phyloP scores from a whole-genome alignment of 768 basidiomycete genomes.

The Peribolospora baueri region DNA sequence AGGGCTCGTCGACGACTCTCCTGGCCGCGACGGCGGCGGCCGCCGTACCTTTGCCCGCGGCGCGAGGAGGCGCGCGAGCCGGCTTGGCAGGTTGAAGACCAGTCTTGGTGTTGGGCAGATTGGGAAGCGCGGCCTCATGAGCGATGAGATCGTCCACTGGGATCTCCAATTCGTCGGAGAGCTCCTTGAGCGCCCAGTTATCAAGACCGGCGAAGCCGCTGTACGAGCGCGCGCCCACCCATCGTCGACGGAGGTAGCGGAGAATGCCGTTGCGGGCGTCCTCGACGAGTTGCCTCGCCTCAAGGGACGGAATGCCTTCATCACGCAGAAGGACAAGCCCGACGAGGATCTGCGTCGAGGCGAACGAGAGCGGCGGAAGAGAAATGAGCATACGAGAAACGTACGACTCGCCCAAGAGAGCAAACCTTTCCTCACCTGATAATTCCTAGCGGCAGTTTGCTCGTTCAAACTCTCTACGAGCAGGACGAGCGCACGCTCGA shows the following conservation, averaged over 20 bases:
- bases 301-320: slow-evolving; percentile 23
- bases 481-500: slow-evolving; percentile 49
- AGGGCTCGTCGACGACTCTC: too few species aligned
- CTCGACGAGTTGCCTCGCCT: slow-evolving; percentile 52
- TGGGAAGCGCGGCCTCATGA: slow-evolving; percentile 20
- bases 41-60: too few species aligned
- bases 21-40: too few species aligned
- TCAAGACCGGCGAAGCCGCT: slow-evolving; percentile 67
- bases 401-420: too few species aligned
- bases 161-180: slow-evolving; percentile 58
- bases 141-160: slow-evolving; percentile 45
- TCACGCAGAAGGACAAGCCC: slow-evolving; percentile 18
- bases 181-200: slow-evolving; percentile 67
- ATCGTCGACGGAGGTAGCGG: slow-evolving; percentile 50
- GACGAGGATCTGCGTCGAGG: background rate
- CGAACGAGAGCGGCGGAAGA: too few species aligned
- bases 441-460: slow-evolving; percentile 39
- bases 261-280: slow-evolving; percentile 38
- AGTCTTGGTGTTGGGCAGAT: background rate
- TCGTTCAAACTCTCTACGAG: slow-evolving; percentile 38
- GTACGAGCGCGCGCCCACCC: slow-evolving; percentile 46
- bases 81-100: background rate
- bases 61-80: too few species aligned
- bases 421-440: slow-evolving; percentile 25
- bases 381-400: too few species aligned